Base-by-base conservation (phyloP, 2,329 filamentous ascomycete species). In the Beauveria rudraprayagi region DNA sequence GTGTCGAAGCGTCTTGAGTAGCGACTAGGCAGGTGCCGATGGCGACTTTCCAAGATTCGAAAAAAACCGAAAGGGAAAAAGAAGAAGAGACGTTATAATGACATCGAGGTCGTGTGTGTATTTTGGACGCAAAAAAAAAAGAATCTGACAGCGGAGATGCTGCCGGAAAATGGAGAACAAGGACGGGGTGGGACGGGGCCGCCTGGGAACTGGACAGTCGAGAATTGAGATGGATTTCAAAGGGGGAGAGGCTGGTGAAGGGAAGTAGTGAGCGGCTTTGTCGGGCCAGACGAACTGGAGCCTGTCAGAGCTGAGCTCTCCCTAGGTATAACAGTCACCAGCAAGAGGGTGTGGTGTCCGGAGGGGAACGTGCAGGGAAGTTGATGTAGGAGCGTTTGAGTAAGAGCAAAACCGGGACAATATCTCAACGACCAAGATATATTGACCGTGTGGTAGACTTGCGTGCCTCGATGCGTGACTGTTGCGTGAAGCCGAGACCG, bases 41-140 rank as follows among this genome's bases (percentile, higher is more conserved):
- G 65, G 64, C 53, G 69, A 70, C 69, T 69, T 55, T 66, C 63
- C 63, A 65, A 68, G 68, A 64, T 62, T 68, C 67, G 64, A 69
- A 67, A 65, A 65, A 73, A 71, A 46, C 48, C 37, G 66, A 67
- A 67, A 69, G 70, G 69, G 65, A 67, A 68, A 60, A 69, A 67
- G 68, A 70, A 68, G 64, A 66, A 67, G 56, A 69, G 70, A 75
- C 76, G 76, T 78, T 78, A 78, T 73, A 66, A 71, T 70, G 70
- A 77, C 76, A 78, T 78, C 70, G 70, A 71, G 67, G 68, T 63
- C 55, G 61, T 61, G 56, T 63, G 37, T 60, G 41, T 58, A 41
- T 46, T 62, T 64, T 71, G 65, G 8, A 14, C 41, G 19, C 2
- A 22, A 22, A 24, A 52, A 48, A 41, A 57, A 61, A 67, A 67